Conservation (phyloP, 345 rosid species). For the Melaleuca quinquenervia region DNA sequence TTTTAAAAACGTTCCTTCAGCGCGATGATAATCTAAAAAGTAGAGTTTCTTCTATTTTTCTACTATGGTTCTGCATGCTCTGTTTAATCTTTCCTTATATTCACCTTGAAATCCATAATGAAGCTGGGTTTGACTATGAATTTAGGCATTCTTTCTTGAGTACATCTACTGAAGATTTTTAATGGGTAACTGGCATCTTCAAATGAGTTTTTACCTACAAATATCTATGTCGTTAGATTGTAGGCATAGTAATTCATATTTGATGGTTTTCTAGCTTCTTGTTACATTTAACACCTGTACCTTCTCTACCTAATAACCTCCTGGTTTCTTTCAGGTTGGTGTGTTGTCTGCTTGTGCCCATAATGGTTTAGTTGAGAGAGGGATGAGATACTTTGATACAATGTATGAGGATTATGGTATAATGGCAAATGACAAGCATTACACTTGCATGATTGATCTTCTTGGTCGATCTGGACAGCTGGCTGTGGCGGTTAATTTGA, state of each 20-base stretch:
- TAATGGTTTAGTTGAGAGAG: constrained; percentile 22
- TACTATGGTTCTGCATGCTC: background rate
- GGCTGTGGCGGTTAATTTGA: constrained; percentile 14
- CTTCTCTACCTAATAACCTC: background rate
- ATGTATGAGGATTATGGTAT: constrained; percentile 13
- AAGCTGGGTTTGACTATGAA: background rate
- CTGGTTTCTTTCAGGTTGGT: constrained; percentile 12
- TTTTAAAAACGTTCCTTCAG: background rate
- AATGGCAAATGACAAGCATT: constrained; percentile 15
- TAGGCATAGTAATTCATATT: background rate
- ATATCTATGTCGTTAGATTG: background rate
- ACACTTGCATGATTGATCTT: constrained; percentile 21
- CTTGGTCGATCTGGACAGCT: constrained; percentile 23
- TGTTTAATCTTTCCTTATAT: background rate
- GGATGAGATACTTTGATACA: constrained; percentile 10
- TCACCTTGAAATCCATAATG: background rate
- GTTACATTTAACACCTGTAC: background rate
- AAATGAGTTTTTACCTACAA: background rate
- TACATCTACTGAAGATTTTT: background rate
- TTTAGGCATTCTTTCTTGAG: background rate
- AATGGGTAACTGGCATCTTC: background rate
- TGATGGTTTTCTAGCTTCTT: background rate
- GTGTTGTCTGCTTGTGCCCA: constrained; percentile 24
- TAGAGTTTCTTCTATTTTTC: background rate
- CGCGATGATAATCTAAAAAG: background rate